Conservation (phyloP, 768 basidiomycete genomes). For the Daedaleopsis nitida region DNA sequence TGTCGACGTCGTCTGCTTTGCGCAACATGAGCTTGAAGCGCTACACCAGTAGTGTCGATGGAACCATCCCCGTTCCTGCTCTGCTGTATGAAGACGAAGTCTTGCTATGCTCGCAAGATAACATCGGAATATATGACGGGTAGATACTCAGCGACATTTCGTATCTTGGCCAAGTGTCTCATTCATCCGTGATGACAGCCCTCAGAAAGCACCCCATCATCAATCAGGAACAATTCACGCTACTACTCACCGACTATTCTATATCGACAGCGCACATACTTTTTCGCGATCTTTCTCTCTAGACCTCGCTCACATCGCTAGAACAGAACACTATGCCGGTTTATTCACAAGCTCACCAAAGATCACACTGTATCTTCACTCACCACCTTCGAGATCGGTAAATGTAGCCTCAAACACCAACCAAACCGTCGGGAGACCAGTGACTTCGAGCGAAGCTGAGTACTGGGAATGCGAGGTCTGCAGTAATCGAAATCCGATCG, state of each 20-base stretch:
- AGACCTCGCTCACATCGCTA: conserved; percentile 61
- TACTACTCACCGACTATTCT: conserved; percentile 86
- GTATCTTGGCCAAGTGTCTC: background rate
- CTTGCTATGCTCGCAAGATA: conserved; percentile 69
- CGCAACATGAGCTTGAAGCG: conserved; percentile 35
- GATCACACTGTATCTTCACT: conserved; percentile 71
- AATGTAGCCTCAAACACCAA: background rate
- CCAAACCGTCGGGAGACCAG: conserved; percentile 5
- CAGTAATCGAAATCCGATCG: conserved; percentile 78
- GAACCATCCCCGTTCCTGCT: conserved; percentile 76
- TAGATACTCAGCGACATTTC: conserved; percentile 31
- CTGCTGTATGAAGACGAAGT: conserved; percentile 83
- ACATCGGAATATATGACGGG: conserved; percentile 93
- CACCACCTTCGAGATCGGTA: background rate
- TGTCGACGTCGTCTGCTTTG: no score
- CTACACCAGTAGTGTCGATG: conserved; percentile 62
- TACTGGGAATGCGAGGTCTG: conserved; percentile 92
- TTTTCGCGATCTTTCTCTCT: conserved; percentile 65
- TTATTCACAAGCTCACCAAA: conserved; percentile 90
- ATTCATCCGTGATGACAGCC: conserved; percentile 47
- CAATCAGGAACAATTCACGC: conserved; percentile 73
- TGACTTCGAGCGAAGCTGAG: conserved; percentile 36
- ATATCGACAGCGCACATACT: conserved; percentile 58
- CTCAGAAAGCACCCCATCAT: conserved; percentile 79
- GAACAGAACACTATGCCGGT: conserved; percentile 88